Evolutionary conservation across 2,329 filamentous ascomycete species (phyloP).

Genomic region (Aspergillus puulaauensis): DNA sequence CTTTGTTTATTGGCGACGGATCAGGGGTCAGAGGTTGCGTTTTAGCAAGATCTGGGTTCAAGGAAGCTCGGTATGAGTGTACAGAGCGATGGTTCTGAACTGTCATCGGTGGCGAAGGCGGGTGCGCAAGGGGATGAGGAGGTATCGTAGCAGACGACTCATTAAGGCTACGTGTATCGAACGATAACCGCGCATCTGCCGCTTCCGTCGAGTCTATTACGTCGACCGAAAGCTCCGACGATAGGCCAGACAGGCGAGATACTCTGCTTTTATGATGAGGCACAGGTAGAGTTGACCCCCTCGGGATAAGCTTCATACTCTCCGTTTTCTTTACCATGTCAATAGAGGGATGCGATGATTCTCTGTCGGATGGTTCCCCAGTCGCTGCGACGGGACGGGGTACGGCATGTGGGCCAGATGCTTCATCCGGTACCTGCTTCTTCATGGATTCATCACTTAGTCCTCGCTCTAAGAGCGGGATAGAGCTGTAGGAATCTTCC

Average conservation of each 20-base stretch:
- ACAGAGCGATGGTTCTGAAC: conserved; percentile 39
- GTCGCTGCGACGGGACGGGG: conserved; percentile 21
- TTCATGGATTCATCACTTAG: conserved; percentile 50
- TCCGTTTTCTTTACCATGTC: conserved; percentile 53
- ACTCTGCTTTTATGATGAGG: conserved; percentile 40
- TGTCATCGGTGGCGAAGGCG: conserved; percentile 48
- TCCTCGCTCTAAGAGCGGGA: conserved; percentile 72
- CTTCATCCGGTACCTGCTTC: conserved; percentile 34
- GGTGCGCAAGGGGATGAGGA: conserved; percentile 46
- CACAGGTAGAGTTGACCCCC: conserved; percentile 43
- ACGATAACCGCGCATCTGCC: conserved; percentile 31
- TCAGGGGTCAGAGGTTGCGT: conserved; percentile 43
- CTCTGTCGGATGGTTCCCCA: conserved; percentile 27
- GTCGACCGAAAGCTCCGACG: conserved; percentile 53
- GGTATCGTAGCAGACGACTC: conserved; percentile 44
- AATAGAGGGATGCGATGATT: conserved; percentile 50
- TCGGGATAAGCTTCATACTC: conserved; percentile 49
- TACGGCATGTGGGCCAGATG: conserved; percentile 26
- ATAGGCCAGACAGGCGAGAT: conserved; percentile 55
- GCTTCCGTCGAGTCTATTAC: conserved; percentile 45
- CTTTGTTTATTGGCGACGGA: conserved; percentile 37
- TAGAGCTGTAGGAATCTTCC: conserved; percentile 72
- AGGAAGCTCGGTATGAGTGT: conserved; percentile 30
- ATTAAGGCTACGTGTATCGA: conserved; percentile 32
- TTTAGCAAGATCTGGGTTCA: conserved; percentile 34